A percentile compares a stretch with the other conserved stretches of the same genome.
These are phyloP conservation scores for Gloeostereum incarnatum DNA, from an alignment of 768 basidiomycete genomes.

Conservation along the genomic window DNA sequence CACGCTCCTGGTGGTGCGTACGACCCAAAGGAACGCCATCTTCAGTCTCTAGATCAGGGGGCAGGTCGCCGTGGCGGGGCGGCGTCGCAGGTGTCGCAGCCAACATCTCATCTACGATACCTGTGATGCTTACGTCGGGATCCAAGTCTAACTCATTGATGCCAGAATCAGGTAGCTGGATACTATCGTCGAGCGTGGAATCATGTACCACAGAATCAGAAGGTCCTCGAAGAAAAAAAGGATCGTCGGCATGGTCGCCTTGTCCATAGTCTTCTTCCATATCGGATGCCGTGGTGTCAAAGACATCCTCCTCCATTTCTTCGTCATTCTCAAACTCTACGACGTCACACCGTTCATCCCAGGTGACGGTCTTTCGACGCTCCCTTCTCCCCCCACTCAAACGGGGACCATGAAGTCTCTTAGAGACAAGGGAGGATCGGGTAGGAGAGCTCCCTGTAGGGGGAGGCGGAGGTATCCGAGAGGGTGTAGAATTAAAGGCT, in stretches of 20 bases:
- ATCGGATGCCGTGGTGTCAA: constrained; percentile 16
- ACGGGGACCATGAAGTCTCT: constrained; percentile 71
- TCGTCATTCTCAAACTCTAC: constrained; percentile 70
- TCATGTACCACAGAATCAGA: constrained; percentile 18
- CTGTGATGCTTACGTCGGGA: constrained; percentile 53
- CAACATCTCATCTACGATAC: constrained; percentile 66
- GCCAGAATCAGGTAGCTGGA: constrained; percentile 31
- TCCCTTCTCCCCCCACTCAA: constrained; percentile 41
- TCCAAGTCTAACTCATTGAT: constrained; percentile 26
- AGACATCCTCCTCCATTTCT: constrained; percentile 18
- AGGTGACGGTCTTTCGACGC: constrained; percentile 71
- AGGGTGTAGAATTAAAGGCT: constrained; percentile 1
- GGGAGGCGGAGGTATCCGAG: constrained; percentile 3
- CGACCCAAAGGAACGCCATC: constrained; percentile 57
- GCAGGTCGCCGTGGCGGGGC: constrained; percentile 24
- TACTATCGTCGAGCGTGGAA: constrained; percentile 38
- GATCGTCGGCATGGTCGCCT: constrained; percentile 28
- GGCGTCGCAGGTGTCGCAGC: constrained; percentile 40
- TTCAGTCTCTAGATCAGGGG: constrained; percentile 52
- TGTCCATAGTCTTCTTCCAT: constrained; percentile 16
- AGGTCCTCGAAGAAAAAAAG: constrained; percentile 25
- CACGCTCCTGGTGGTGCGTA: constrained; percentile 50
- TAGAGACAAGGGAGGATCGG: constrained; percentile 62
- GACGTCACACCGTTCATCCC: constrained; percentile 73
- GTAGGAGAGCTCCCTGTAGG: constrained; percentile 33